Evolutionary conservation across 331 rosid species (phyloP).

Genomic region (Stylosanthes scabra): DNA sequence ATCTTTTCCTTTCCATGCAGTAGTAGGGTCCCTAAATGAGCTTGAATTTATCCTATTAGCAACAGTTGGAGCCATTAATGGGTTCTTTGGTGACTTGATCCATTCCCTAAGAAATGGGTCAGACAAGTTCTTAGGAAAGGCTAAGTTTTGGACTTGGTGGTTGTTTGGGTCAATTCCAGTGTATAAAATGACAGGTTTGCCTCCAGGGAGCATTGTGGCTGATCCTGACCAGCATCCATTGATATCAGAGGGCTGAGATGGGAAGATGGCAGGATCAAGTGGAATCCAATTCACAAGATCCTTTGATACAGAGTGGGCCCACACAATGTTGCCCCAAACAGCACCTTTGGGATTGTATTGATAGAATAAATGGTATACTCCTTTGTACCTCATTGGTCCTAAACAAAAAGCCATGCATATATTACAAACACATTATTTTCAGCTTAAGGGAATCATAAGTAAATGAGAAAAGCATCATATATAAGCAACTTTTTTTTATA

Average conservation of each 20-base stretch:
- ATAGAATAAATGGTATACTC: slow-evolving; percentile 75
- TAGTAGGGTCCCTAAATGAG: slow-evolving; percentile 79
- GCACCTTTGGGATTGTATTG: slow-evolving; percentile 69
- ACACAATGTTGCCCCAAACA: slow-evolving; percentile 73
- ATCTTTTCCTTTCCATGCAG: slow-evolving; percentile 82
- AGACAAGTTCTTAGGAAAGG: slow-evolving; percentile 65
- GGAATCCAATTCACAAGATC: slow-evolving; percentile 86
- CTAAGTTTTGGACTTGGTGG: slow-evolving; percentile 73
- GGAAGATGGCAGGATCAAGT: slow-evolving; percentile 63
- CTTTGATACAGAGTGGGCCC: slow-evolving; percentile 83
- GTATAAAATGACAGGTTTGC: slow-evolving; percentile 63
- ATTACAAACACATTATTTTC: background rate
- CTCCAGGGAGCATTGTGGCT: slow-evolving; percentile 60
- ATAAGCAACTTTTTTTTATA: too few relatives aligned
- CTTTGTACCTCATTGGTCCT: slow-evolving; percentile 67
- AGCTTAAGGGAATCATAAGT: background rate
- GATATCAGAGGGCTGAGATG: slow-evolving; percentile 64
- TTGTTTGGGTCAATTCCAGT: slow-evolving; percentile 68
- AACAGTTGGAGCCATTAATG: slow-evolving; percentile 60
- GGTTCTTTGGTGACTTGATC: slow-evolving; percentile 62
- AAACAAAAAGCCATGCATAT: background rate
- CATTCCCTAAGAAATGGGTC: slow-evolving; percentile 82
- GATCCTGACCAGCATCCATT: slow-evolving; percentile 91
- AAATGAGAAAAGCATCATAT: background rate
- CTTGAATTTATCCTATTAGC: slow-evolving; percentile 49